Evolutionary conservation across 306 rosid genomes (phyloP), one percentile per base, ranked within the genome.

Genomic region (Cicer chorassanicum): DNA sequence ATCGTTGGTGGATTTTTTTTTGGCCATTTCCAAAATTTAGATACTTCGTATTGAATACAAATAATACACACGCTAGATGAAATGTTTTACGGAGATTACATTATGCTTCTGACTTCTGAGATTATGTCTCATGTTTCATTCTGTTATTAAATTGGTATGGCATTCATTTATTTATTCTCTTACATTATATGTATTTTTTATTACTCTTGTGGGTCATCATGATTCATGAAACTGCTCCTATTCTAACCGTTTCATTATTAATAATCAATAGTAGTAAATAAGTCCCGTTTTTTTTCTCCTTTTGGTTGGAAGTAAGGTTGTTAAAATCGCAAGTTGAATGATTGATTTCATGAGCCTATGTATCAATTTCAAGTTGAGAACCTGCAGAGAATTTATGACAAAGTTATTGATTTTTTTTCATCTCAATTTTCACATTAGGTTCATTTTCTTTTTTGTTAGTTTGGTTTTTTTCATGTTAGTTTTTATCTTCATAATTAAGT

Each of bases 141-240:
- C 63, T 61, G 65, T 74, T 77, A 48, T 70, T 72, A 41, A 68
- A 49, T 9, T 56, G 81, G 77, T 84, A 46, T 41, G 61, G n/a
- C 45, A 29, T 63, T 65, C 40, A 16, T 64, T 56, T 49, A 3
- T 59, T 65, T 36, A 42, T 24, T 43, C 10, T 14, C 36, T 53
- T 70, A 7, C 21, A 15, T 64, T 51, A 1, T 57, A 29, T 10
- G 8, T 21, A 4, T 9, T 21, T 55, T 21, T 53, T 15, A 36
- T 73, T 57, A 21, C 41, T 73, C 34, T 12, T 11, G 42, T 49
- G 60, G 36, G 42, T 45, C 36, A 29, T 44, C 8, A 74, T 79
- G 62, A 73, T 74, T 61, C 54, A 50, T 82, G 44, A 75, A 29
- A 4, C 54, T 73, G 40, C 56, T 45, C 70, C 68, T 79, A 46